phyloP scores from a whole-genome alignment of 345 rosid species.

The Lumnitzera littorea region DNA sequence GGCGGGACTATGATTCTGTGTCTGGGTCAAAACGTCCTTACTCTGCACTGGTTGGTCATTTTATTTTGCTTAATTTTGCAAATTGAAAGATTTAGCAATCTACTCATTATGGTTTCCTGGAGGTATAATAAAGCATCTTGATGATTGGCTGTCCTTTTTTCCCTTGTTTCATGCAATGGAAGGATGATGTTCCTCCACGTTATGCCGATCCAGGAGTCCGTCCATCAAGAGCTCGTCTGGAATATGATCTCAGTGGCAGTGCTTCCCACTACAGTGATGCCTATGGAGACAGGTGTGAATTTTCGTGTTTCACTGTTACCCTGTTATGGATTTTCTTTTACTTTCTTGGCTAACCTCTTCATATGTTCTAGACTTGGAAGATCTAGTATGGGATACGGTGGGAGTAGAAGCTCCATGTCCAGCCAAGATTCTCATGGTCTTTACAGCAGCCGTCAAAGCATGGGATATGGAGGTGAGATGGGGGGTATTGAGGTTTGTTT shows the following conservation, averaged over 20 bases:
- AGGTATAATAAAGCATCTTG: background rate
- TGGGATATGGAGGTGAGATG: constrained; percentile 68
- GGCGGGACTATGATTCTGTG: constrained; percentile 77
- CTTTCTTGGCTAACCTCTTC: constrained; percentile 3
- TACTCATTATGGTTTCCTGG: too few species aligned
- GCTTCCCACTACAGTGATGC: constrained; percentile 74
- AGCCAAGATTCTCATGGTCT: constrained; percentile 79
- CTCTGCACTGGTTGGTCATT: constrained; percentile 55
- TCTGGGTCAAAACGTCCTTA: constrained; percentile 91
- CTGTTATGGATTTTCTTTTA: background rate
- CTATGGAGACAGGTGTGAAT: constrained; percentile 70
- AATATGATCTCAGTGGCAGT: constrained; percentile 58
- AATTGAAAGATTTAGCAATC: too few species aligned
- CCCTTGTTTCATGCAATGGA: background rate
- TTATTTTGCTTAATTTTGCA: background rate
- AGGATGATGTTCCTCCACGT: constrained; percentile 88
- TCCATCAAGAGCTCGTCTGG: constrained; percentile 85
- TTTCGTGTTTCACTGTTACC: background rate
- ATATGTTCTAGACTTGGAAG: constrained; percentile 61
- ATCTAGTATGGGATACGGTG: constrained; percentile 67
- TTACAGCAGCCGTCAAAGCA: constrained; percentile 72
- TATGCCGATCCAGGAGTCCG: constrained; percentile 65
- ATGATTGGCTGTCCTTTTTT: background rate
- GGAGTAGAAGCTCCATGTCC: constrained; percentile 72
- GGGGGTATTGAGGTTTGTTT: background rate